These are phyloP conservation scores for Halteria grandinella DNA, from an alignment of 73 alveolate species.

Conservation along the genomic window DNA sequence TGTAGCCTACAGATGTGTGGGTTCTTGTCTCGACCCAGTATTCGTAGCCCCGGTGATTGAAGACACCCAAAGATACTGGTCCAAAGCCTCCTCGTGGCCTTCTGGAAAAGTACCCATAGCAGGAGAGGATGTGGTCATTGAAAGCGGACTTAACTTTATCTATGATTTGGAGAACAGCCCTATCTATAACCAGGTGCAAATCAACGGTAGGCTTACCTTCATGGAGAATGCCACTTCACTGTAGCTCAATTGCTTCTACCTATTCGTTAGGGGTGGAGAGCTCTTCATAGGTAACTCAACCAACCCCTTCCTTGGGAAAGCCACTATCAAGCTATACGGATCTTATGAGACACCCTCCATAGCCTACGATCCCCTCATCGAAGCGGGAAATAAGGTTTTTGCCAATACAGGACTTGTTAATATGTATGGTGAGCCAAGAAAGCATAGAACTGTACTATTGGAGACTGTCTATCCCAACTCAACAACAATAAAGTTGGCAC, in stretches of 20 bases:
- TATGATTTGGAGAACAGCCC: slow-evolving; percentile 42
- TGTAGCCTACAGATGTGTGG: slow-evolving; percentile 33
- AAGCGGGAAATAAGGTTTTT: slow-evolving; percentile 33
- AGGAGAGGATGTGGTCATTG: slow-evolving; percentile 1
- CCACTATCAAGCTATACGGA: slow-evolving; percentile 74
- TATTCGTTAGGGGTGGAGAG: slow-evolving; percentile 72
- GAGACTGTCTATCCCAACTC: neutral
- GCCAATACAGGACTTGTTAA: slow-evolving; percentile 7
- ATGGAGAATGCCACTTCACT: slow-evolving; percentile 27
- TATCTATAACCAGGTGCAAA: neutral
- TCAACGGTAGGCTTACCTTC: slow-evolving; percentile 50
- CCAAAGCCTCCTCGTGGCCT: slow-evolving; percentile 51
- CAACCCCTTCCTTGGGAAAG: slow-evolving; percentile 65
- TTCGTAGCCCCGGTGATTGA: slow-evolving; percentile 1
- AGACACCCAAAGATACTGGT: slow-evolving; percentile 44
- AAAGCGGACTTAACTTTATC: slow-evolving; percentile 51
- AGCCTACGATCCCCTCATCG: slow-evolving; percentile 15
- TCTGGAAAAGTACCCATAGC: slow-evolving; percentile 4
- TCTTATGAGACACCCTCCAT: neutral
- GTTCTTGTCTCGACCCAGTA: neutral
- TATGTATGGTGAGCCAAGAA: slow-evolving; percentile 26
- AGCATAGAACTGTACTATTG: neutral
- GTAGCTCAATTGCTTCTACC: slow-evolving; percentile 23
- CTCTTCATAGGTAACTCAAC: slow-evolving; percentile 48
- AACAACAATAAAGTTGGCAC: neutral